Conservation (phyloP, 768 basidiomycete genomes). For the Serendipita sp. region DNA sequence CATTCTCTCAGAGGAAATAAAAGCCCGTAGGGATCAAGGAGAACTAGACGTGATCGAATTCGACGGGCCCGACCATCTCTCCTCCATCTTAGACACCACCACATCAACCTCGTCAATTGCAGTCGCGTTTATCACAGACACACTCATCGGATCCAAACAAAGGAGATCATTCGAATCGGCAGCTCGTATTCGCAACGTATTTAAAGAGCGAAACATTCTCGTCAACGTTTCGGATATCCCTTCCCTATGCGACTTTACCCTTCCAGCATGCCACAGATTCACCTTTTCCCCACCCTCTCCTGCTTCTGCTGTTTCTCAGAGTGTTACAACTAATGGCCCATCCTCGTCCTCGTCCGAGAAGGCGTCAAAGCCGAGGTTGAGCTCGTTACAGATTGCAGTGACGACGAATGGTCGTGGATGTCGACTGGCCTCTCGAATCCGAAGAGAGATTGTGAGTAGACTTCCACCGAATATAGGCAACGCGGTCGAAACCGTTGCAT, state of each 20-base stretch:
- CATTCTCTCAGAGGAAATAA: conserved; percentile 48
- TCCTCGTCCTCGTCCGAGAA: conserved; percentile 9
- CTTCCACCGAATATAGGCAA: conserved; percentile 56
- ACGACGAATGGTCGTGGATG: conserved; percentile 90
- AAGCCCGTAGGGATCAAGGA: conserved; percentile 37
- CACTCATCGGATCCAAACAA: conserved; percentile 26
- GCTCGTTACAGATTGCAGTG: conserved; percentile 43
- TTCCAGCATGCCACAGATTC: conserved; percentile 76
- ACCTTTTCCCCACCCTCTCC: conserved; percentile 21
- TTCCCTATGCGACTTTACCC: conserved; percentile 75
- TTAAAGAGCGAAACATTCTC: conserved; percentile 43
- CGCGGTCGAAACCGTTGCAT: conserved; percentile 60
- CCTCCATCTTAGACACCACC: conserved; percentile 8
- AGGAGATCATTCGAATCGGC: conserved; percentile 40
- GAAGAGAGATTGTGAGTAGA: conserved; percentile 62
- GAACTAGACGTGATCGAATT: conserved; percentile 47
- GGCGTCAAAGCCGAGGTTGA: neutral
- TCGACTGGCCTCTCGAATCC: conserved; percentile 59
- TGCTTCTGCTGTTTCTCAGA: too few species aligned
- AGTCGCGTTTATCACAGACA: conserved; percentile 64
- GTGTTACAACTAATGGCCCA: neutral
- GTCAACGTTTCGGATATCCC: conserved; percentile 83
- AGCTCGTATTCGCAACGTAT: conserved; percentile 36
- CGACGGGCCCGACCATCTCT: conserved; percentile 27
- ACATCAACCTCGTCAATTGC: conserved; percentile 12